phyloP scores from a whole-genome alignment of 176 grass and related monocot species.

The Rhynchospora pubera region DNA sequence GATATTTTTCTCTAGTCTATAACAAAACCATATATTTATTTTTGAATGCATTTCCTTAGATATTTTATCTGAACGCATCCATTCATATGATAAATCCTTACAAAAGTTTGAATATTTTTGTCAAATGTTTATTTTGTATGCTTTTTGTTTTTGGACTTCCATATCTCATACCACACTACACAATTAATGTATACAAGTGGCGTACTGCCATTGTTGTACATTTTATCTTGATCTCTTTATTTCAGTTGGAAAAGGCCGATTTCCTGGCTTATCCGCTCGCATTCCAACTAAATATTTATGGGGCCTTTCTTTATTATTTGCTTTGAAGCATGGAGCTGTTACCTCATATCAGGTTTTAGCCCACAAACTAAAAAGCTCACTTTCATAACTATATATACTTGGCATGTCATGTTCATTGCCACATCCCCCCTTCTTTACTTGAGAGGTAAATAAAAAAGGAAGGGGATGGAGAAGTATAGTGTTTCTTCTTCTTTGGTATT shows the following conservation, averaged over 20 bases:
- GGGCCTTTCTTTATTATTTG: slow-evolving; percentile 2
- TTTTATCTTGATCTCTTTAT: neutral
- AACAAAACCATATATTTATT: too few species aligned
- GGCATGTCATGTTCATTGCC: neutral
- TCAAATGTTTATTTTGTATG: too few species aligned
- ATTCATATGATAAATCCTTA: too few species aligned
- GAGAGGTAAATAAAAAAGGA: neutral
- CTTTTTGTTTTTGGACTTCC: too few species aligned
- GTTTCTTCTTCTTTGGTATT: neutral
- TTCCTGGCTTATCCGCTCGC: slow-evolving; percentile 13
- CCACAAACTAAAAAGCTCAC: neutral
- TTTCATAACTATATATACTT: neutral
- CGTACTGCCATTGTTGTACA: neutral
- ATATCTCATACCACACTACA: too few species aligned
- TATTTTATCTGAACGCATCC: too few species aligned
- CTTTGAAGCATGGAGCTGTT: slow-evolving; percentile 3
- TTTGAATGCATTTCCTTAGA: too few species aligned
- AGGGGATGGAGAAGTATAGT: slow-evolving; percentile 13
- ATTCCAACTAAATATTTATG: slow-evolving; percentile 13
- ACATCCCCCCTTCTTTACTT: neutral
- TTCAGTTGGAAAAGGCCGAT: neutral
- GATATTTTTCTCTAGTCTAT: too few species aligned
- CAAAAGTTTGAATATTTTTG: too few species aligned
- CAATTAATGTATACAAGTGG: neutral
- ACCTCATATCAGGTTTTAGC: neutral